These are phyloP conservation scores for Skeletonema tropicum DNA, from an alignment of 108 stramenopile genomes.

Conservation along the genomic window DNA sequence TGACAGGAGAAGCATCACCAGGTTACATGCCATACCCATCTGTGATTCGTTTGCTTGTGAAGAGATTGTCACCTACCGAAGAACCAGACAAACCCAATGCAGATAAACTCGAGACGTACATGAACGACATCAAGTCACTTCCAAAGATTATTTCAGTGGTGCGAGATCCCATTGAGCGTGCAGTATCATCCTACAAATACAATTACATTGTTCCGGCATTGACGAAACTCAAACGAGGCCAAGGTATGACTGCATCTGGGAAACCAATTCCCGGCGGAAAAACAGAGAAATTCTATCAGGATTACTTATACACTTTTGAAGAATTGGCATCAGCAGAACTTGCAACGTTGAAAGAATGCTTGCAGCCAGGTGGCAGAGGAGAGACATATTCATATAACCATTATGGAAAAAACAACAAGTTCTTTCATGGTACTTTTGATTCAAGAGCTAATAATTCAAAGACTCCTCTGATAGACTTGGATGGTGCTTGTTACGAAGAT, in stretches of 20 bases:
- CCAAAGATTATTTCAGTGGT: slow-evolving; percentile 72
- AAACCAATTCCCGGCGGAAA: slow-evolving; percentile 28
- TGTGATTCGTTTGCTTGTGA: slow-evolving; percentile 34
- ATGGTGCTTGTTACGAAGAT: slow-evolving; percentile 71
- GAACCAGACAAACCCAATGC: background rate
- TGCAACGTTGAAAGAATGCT: slow-evolving; percentile 56
- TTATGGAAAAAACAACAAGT: slow-evolving; percentile 14
- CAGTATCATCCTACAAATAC: slow-evolving; percentile 79
- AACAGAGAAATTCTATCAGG: slow-evolving; percentile 54
- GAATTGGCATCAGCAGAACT: slow-evolving; percentile 82
- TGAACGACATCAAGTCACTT: slow-evolving; percentile 15
- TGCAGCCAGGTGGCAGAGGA: slow-evolving; percentile 51
- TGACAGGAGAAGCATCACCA: slow-evolving; percentile 89
- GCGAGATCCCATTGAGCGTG: slow-evolving; percentile 76
- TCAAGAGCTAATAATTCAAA: slow-evolving; percentile 22
- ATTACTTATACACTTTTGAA: slow-evolving; percentile 74
- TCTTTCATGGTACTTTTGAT: slow-evolving; percentile 33
- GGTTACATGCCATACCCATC: slow-evolving; percentile 71
- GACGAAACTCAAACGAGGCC: slow-evolving; percentile 40
- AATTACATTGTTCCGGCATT: slow-evolving; percentile 76
- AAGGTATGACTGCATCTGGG: slow-evolving; percentile 17
- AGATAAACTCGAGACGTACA: slow-evolving; percentile 26
- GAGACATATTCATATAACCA: slow-evolving; percentile 20
- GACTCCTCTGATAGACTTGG: slow-evolving; percentile 69
- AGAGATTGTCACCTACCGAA: slow-evolving; percentile 7